These are phyloP conservation scores for Aureobasidium melanogenum DNA, from an alignment of 2,329 filamentous ascomycete species.

Conservation along the genomic window DNA sequence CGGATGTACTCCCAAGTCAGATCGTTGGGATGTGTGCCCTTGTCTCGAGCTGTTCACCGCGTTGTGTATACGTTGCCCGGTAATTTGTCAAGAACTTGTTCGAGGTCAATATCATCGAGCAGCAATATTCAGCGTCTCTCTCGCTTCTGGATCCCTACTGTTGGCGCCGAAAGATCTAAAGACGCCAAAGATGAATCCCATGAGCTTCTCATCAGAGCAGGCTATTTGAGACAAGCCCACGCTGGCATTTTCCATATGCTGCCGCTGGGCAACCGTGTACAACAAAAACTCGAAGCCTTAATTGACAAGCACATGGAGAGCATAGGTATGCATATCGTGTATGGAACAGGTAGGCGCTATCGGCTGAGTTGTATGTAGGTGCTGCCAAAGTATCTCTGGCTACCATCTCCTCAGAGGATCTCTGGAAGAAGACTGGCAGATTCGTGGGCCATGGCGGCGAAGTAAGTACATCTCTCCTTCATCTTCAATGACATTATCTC, in stretches of 20 bases:
- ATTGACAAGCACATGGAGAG: slow-evolving; percentile 84
- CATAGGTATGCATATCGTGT: slow-evolving; percentile 45
- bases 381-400: slow-evolving; percentile 78
- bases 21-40: not conserved
- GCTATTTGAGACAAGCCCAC: slow-evolving; percentile 54
- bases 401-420: slow-evolving; percentile 70
- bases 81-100: not conserved
- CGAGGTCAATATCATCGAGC: not conserved
- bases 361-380: slow-evolving; percentile 34
- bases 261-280: slow-evolving; percentile 76
- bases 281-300: slow-evolving; percentile 75
- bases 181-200: slow-evolving; percentile 39
- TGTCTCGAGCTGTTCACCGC: not conserved
- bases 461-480: slow-evolving; percentile 35
- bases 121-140: slow-evolving; percentile 12
- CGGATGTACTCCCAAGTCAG: not conserved
- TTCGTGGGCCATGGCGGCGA: slow-evolving; percentile 65
- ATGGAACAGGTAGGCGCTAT: not conserved
- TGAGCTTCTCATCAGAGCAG: slow-evolving; percentile 35
- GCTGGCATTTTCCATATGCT: slow-evolving; percentile 88
- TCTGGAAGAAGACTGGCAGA: slow-evolving; percentile 80
- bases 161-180: slow-evolving; percentile 51
- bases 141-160: slow-evolving; percentile 70
- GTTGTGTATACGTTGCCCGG: not conserved
- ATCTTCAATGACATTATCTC: not conserved